Conservation (phyloP, 169 alveolate genomes). For the Amoebophrya sp. region DNA sequence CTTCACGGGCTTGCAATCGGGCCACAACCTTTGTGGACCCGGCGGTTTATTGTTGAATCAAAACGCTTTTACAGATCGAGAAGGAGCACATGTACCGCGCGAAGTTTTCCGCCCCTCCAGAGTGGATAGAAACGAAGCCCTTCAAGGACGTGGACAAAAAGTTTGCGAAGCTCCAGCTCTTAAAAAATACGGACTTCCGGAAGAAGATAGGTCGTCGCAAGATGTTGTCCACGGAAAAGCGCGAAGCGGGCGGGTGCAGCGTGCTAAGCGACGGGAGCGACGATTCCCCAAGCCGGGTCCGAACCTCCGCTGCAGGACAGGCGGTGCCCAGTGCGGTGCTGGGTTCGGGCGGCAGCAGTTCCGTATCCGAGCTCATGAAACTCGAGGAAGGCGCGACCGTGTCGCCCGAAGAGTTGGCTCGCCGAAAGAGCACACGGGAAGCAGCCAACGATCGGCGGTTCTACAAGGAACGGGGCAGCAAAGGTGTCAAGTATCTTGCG, state of each 20-base stretch:
- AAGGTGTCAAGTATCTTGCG: no score
- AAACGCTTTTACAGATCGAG: background rate
- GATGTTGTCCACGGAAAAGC: background rate
- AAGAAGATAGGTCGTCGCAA: background rate
- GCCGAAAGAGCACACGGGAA: no score
- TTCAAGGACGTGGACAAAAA: background rate
- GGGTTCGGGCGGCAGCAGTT: background rate
- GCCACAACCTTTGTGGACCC: no score
- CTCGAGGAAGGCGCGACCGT: no score
- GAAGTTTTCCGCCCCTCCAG: background rate
- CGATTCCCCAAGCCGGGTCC: background rate
- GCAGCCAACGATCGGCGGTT: no score
- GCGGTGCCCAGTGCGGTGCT: background rate
- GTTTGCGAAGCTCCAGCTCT: background rate
- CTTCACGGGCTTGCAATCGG: no score
- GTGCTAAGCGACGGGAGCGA: background rate
- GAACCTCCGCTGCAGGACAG: background rate
- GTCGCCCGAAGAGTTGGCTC: no score
- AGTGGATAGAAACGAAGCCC: background rate
- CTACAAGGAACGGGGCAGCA: no score
- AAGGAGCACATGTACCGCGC: background rate
- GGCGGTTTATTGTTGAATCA: background rate
- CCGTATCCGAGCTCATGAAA: no score
- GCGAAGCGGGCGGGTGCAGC: background rate
- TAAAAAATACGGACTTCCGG: background rate